Evolutionary conservation across 176 grass and related monocot species (phyloP).

Genomic region (Melocanna baccifera): DNA sequence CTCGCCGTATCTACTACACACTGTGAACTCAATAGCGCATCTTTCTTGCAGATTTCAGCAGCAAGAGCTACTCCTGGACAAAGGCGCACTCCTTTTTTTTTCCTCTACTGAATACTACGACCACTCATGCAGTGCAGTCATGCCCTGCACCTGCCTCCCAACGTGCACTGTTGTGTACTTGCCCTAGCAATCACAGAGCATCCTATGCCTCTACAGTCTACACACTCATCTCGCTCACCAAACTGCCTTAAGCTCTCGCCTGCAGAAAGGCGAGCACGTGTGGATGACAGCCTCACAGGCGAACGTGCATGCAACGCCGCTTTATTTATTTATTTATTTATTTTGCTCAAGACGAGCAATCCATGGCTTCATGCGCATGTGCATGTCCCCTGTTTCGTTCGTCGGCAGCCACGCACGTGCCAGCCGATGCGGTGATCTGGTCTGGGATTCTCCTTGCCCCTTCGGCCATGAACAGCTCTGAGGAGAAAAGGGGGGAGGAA

Average conservation of each 20-base stretch:
- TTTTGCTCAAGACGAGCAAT: background rate
- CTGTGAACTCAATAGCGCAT: no score
- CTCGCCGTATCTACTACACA: no score
- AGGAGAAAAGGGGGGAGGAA: background rate
- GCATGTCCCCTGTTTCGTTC: background rate
- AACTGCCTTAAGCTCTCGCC: background rate
- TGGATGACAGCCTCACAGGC: background rate
- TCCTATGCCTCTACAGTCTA: slow-evolving; percentile 8
- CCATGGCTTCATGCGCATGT: background rate
- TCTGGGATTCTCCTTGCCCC: background rate
- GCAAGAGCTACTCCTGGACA: background rate
- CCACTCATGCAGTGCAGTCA: background rate
- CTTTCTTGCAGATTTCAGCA: background rate
- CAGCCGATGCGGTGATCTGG: background rate
- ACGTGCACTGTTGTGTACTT: slow-evolving; percentile 19
- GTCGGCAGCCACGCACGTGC: background rate
- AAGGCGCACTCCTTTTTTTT: background rate
- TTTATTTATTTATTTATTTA: no score
- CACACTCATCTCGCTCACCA: background rate
- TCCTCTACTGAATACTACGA: background rate
- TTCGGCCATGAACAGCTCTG: background rate
- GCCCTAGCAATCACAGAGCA: slow-evolving; percentile 8
- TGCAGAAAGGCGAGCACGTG: background rate
- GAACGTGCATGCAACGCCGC: background rate
- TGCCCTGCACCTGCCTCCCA: background rate